phyloP scores from a whole-genome alignment of 768 basidiomycete genomes.

The Phaffia australis region DNA sequence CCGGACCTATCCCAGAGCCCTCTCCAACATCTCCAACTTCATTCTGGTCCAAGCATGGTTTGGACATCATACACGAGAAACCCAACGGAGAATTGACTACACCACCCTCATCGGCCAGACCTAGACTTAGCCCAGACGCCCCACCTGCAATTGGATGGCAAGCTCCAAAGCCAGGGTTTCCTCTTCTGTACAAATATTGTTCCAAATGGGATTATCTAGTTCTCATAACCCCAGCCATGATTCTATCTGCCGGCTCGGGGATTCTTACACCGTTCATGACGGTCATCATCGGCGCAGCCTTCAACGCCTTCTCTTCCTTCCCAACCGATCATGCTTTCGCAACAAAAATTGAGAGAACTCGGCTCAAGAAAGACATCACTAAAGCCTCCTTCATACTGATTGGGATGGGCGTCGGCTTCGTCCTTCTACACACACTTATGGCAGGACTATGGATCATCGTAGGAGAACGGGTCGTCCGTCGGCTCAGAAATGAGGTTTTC shows the following conservation, averaged over 20 bases:
- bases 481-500: constrained; percentile 60
- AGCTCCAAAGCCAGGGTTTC: constrained; percentile 47
- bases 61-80: too few relatives aligned
- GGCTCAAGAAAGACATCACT: constrained; percentile 30
- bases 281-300: constrained; percentile 61
- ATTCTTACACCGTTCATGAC: constrained; percentile 80
- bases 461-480: constrained; percentile 66
- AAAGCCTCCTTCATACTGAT: constrained; percentile 34
- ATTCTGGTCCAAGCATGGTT: too few relatives aligned
- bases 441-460: constrained; percentile 75
- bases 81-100: too few relatives aligned
- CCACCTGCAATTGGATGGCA: constrained; percentile 15
- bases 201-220: constrained; percentile 48
- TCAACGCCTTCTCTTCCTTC: constrained; percentile 58
- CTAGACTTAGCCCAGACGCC: background rate
- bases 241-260: constrained; percentile 54
- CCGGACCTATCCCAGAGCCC: too few relatives aligned
- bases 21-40: too few relatives aligned
- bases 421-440: constrained; percentile 63
- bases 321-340: constrained; percentile 36
- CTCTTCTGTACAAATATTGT: constrained; percentile 58
- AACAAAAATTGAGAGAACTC: constrained; percentile 29
- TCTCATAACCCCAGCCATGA: constrained; percentile 55
- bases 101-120: too few relatives aligned
- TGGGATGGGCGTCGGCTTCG: constrained; percentile 31